Conservation (phyloP, 352 stramenopile species). For the Albugo candida region DNA sequence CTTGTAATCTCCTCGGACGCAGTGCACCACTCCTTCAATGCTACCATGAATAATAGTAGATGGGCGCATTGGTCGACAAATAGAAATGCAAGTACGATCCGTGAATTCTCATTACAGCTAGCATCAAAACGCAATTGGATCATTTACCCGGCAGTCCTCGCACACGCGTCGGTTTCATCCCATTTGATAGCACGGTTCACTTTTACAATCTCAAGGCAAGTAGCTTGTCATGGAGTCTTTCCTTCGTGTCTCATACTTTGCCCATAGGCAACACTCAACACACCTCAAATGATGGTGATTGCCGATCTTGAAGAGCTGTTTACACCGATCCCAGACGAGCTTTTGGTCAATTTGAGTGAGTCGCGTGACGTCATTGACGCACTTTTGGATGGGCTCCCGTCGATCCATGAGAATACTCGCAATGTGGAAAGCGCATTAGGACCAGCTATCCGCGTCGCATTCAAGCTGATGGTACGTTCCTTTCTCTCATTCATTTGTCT, state of each 20-base stretch:
- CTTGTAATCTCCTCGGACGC: no score
- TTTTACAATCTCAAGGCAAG: slow-evolving; percentile 80
- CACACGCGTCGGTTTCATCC: slow-evolving; percentile 72
- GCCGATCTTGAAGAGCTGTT: slow-evolving; percentile 76
- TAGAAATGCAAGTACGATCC: slow-evolving; percentile 20
- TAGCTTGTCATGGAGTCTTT: slow-evolving; percentile 28
- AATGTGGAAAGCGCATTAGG: slow-evolving; percentile 63
- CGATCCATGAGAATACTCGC: slow-evolving; percentile 70
- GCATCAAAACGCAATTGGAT: slow-evolving; percentile 67
- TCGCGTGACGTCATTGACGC: slow-evolving; percentile 85
- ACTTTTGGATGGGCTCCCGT: slow-evolving; percentile 89
- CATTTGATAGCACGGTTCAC: slow-evolving; percentile 69
- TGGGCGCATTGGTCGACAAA: neutral
- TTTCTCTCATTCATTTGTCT: slow-evolving; percentile 13
- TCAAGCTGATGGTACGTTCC: slow-evolving; percentile 90
- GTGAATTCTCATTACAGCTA: slow-evolving; percentile 16
- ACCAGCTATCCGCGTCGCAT: slow-evolving; percentile 87
- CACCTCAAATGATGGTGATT: slow-evolving; percentile 80
- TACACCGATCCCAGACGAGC: slow-evolving; percentile 87
- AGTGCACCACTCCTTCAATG: no score
- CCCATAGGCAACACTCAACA: slow-evolving; percentile 42
- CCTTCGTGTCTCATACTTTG: slow-evolving; percentile 31
- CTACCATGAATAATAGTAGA: neutral
- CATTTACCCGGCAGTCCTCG: slow-evolving; percentile 47
- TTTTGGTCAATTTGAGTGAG: slow-evolving; percentile 96